Evolutionary conservation across 768 basidiomycete species (phyloP).

Genomic region (Lyophyllum semitale): DNA sequence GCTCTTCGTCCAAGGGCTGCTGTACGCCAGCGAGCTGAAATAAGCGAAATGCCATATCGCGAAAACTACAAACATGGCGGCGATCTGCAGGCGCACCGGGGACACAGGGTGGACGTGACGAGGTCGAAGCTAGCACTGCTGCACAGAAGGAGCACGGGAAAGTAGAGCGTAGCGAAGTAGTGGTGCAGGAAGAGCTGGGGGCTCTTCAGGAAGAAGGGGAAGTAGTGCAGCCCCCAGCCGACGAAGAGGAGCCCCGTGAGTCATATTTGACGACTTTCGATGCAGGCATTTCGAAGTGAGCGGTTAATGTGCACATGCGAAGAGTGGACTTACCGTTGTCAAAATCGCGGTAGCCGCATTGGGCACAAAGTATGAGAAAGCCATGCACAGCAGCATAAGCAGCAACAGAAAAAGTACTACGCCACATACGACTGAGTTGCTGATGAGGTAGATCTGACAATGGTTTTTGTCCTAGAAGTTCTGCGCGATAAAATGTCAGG

Average conservation of each 20-base stretch:
- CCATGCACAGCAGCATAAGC: constrained; percentile 71
- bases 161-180: no score
- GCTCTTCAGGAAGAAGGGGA: constrained; percentile 96
- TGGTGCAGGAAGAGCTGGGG: constrained; percentile 98
- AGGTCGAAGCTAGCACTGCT: constrained; percentile 91
- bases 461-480: constrained; percentile 99
- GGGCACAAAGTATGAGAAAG: constrained; percentile 82
- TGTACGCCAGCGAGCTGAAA: constrained; percentile 85
- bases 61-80: constrained; percentile 68
- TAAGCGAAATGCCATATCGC: constrained; percentile 78
- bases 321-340: constrained; percentile 71
- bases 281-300: constrained; percentile 26
- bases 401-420: constrained; percentile 70
- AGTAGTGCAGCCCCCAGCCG: constrained; percentile 92
- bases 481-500: constrained; percentile 36
- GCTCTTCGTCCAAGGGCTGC: constrained; percentile 80
- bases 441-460: constrained; percentile 91
- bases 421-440: constrained; percentile 93
- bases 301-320: background rate
- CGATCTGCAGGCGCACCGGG: constrained; percentile 81
- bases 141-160: constrained; percentile 93
- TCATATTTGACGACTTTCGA: constrained; percentile 94
- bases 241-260: constrained; percentile 86
- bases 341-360: constrained; percentile 91
- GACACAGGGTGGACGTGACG: constrained; percentile 74